Percentiles rank a stretch among this genome's conserved stretches.
phyloP scores from a whole-genome alignment of 1,139 yeast genomes.

The Casaregolazyma suthepensis region DNA sequence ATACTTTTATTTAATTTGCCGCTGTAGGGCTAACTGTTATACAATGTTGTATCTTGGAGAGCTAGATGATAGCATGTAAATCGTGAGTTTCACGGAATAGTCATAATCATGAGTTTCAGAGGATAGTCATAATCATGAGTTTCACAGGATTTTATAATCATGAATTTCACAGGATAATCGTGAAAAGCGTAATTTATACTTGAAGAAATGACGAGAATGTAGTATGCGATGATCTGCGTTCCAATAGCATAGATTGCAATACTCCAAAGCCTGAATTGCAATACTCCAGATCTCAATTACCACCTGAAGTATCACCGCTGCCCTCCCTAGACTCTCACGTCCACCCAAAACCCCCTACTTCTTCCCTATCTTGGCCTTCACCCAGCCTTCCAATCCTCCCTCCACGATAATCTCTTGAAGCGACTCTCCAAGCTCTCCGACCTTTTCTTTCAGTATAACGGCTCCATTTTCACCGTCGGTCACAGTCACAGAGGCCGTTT shows the following conservation, averaged over 20 bases:
- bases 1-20: not conserved
- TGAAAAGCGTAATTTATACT: not conserved
- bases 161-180: not conserved
- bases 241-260: no score
- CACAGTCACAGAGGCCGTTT: slow-evolving; percentile 72
- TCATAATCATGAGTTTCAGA: no score
- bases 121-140: no score
- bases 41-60: not conserved
- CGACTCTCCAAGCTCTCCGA: slow-evolving; percentile 92
- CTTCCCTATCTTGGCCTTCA: slow-evolving; percentile 59
- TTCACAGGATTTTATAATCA: no score
- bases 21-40: not conserved
- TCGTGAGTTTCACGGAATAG: no score
- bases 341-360: no score
- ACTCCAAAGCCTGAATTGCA: no score
- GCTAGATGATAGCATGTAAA: not conserved
- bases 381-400: slow-evolving; percentile 99
- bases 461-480: slow-evolving; percentile 54
- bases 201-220: no score
- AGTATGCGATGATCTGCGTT: no score
- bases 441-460: slow-evolving; percentile 71
- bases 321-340: no score
- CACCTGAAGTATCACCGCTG: not conserved
- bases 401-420: slow-evolving; percentile 93
- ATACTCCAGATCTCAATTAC: no score